Conservation (phyloP, 1,139 yeast species). For the Protomyces pachydermus region DNA sequence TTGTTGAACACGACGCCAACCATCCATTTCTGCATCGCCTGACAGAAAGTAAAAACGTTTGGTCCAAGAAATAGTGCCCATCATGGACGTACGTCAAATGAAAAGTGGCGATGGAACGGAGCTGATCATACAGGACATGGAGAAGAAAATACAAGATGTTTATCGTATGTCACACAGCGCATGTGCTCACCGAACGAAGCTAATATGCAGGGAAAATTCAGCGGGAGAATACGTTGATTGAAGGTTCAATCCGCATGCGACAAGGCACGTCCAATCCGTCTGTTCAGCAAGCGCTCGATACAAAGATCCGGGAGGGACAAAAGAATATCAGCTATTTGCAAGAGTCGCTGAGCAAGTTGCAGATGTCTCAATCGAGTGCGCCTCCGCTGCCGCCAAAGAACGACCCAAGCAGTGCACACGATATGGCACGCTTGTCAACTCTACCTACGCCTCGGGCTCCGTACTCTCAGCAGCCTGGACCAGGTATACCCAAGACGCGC, state of each 20-base stretch:
- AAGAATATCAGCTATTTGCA: constrained; percentile 83
- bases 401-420: neutral
- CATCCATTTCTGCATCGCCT: too few species aligned
- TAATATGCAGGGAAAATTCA: constrained; percentile 15
- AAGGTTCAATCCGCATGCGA: constrained; percentile 77
- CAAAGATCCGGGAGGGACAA: constrained; percentile 85
- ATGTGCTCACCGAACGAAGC: neutral
- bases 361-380: constrained; percentile 32
- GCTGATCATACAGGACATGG: neutral
- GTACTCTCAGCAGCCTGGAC: constrained; percentile 11
- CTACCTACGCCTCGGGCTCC: constrained; percentile 27
- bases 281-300: constrained; percentile 86
- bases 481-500: constrained; percentile 16
- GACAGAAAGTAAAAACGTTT: too few species aligned
- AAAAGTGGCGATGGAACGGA: too few species aligned
- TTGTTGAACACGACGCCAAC: too few species aligned
- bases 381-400: constrained; percentile 7
- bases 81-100: neutral
- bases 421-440: constrained; percentile 5
- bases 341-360: constrained; percentile 65
- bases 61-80: neutral
- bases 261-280: constrained; percentile 69
- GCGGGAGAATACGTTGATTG: constrained; percentile 70
- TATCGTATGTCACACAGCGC: neutral
- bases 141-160: neutral